Percentiles rank a stretch among this genome's conserved stretches.
Evolutionary conservation across 2,329 filamentous ascomycete species (phyloP).

Genomic region (Arthrobotrys iridis): DNA sequence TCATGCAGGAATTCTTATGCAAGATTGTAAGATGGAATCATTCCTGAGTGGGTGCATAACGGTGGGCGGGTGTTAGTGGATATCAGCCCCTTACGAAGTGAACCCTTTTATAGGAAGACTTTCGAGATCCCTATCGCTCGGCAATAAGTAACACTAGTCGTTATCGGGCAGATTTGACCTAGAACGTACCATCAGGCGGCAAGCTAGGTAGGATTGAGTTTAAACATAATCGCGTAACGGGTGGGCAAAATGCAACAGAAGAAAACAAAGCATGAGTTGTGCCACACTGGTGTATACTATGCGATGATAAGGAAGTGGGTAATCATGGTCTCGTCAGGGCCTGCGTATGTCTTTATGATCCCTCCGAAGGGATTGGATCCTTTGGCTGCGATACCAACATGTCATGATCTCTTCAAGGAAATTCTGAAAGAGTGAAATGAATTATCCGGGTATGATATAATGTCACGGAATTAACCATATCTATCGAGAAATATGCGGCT

Average conservation of each 20-base stretch:
- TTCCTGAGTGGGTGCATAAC: not conserved
- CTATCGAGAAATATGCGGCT: too few species aligned
- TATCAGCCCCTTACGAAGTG: not conserved
- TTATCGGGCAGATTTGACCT: not conserved
- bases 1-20: not conserved
- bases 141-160: not conserved
- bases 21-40: not conserved
- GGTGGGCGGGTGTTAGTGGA: not conserved
- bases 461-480: too few species aligned
- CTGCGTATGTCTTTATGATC: too few species aligned
- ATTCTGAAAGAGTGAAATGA: too few species aligned
- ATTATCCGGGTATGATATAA: too few species aligned
- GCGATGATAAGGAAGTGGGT: too few species aligned
- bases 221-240: not conserved
- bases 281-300: too few species aligned
- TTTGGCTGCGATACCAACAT: too few species aligned
- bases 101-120: not conserved
- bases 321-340: too few species aligned
- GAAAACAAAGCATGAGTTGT: not conserved
- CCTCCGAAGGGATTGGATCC: too few species aligned
- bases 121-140: not conserved
- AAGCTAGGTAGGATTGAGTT: not conserved
- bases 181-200: not conserved
- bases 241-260: constrained; percentile 3
- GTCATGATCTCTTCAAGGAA: too few species aligned